phyloP scores from a whole-genome alignment of 768 basidiomycete genomes.

The Pleurotus salmoneostramineus region DNA sequence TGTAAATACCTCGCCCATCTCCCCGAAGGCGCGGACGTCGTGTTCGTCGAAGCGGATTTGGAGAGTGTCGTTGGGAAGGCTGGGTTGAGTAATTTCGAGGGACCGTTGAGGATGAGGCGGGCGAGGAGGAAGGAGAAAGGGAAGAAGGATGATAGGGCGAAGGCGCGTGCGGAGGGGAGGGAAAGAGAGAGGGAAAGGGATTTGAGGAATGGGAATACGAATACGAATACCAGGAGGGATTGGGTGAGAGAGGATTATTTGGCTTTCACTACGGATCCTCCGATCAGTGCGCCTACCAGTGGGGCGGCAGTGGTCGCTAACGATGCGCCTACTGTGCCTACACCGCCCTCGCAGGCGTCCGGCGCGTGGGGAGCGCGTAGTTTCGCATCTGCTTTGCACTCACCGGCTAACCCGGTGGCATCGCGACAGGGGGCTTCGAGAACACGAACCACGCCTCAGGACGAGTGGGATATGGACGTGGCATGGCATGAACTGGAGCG shows the following conservation, averaged over 20 bases:
- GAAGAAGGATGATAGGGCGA: slow-evolving; percentile 84
- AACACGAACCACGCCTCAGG: slow-evolving; percentile 30
- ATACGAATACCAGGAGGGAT: slow-evolving; percentile 10
- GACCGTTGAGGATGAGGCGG: slow-evolving; percentile 71
- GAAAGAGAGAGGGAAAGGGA: slow-evolving; percentile 56
- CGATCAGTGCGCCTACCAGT: slow-evolving; percentile 17
- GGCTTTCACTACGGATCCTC: slow-evolving; percentile 12
- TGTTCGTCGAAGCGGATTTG: slow-evolving; percentile 89
- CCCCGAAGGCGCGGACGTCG: slow-evolving; percentile 88
- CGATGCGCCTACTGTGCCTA: background rate
- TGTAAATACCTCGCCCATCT: slow-evolving; percentile 95
- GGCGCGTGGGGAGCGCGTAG: slow-evolving; percentile 81
- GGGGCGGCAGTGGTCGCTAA: slow-evolving; percentile 18
- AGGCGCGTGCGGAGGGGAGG: slow-evolving; percentile 69
- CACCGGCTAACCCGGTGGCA: slow-evolving; percentile 24
- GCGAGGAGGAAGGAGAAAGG: slow-evolving; percentile 76
- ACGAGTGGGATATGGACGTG: slow-evolving; percentile 76
- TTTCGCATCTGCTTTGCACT: slow-evolving; percentile 76
- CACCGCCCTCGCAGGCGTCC: slow-evolving; percentile 16
- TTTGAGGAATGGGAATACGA: background rate
- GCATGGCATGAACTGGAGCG: slow-evolving; percentile 83
- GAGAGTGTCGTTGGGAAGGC: slow-evolving; percentile 71
- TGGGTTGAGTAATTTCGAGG: slow-evolving; percentile 80
- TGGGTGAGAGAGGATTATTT: slow-evolving; percentile 11
- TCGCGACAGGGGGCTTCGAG: slow-evolving; percentile 15